Base-by-base conservation (phyloP, 1,284 basidiomycete genomes). In the Vanrija sp. region DNA sequence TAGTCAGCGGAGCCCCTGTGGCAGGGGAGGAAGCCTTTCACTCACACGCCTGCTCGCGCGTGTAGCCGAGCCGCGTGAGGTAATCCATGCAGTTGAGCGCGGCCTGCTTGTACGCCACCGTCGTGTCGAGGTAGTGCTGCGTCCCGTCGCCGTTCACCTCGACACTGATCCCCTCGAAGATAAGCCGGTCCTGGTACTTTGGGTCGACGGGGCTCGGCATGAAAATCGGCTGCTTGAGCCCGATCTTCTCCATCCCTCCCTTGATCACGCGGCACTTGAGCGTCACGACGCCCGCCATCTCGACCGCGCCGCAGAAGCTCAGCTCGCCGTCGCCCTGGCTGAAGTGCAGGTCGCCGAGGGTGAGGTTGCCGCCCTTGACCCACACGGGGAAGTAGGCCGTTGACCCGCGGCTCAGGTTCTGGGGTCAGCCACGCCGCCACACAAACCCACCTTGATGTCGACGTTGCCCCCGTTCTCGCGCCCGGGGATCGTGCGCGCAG, bases 401-500 rank as follows among this genome's bases (percentile, higher is more conserved):
- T 5, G 52, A 54, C 8, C 53, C 45, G 39, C 48, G 44, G 3
- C n/a, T 22, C 42, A 54, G 53, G 24, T 50, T 46, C 41, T 44
- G 2, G n/a, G 4, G 14, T 24, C n/a, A 5, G 19, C 14, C n/a
- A n/a, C n/a, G n/a, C n/a, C n/a, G n/a, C n/a, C n/a, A n/a, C n/a
- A 5, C 6, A 2, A 3, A 23, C 48, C 14, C 24, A 48, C 36
- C 51, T 57, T 57, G 72, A 88, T 88, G 74, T 88, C 86, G 63
- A 85, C 87, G 61, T 88, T 88, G 23, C 86, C 86, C 18, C 86
- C 86, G 68, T 88, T 85, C 68, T 88, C 86, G 27, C 86, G 71
- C 22, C 83, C 85, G 6, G 87, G 86, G 45, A 87, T 78, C 0
- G 87, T 89, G 58, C 87, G 78, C 35, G 86, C 86, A 19, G 51